Conservation (phyloP, 805 yeast genomes). For the Torulaspora maleeae region DNA sequence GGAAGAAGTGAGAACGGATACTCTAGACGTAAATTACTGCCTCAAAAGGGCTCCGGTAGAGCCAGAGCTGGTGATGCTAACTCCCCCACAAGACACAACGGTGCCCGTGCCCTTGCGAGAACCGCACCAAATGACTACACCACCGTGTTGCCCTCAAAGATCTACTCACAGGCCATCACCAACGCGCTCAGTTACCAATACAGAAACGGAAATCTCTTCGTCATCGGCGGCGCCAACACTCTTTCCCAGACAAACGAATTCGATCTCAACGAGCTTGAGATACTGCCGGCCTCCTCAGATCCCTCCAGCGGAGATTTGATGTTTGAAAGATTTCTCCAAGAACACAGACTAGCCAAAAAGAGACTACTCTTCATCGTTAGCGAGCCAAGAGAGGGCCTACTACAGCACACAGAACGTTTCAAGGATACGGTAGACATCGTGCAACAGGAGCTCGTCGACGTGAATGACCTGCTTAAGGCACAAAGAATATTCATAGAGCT, state of each 20-base stretch:
- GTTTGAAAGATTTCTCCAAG: constrained; percentile 44
- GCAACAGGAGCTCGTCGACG: constrained; percentile 73
- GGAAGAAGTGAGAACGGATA: constrained; percentile 84
- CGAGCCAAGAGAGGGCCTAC: constrained; percentile 54
- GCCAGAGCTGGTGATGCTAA: constrained; percentile 97
- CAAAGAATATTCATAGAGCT: constrained; percentile 69
- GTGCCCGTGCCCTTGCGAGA: constrained; percentile 85
- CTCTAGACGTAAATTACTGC: constrained; percentile 73
- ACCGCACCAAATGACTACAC: constrained; percentile 87
- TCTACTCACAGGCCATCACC: constrained; percentile 71
- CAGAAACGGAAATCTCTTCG: constrained; percentile 63
- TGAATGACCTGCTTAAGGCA: constrained; percentile 78
- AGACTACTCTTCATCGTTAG: constrained; percentile 66
- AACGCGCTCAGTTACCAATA: constrained; percentile 80
- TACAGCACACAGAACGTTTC: constrained; percentile 50
- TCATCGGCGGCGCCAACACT: constrained; percentile 54
- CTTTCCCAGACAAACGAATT: constrained; percentile 14
- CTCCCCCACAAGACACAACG: constrained; percentile 86
- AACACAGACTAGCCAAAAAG: constrained; percentile 44
- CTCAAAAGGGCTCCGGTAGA: constrained; percentile 91
- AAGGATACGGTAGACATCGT: constrained; percentile 57
- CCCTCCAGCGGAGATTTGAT: constrained; percentile 39
- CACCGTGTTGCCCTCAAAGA: constrained; percentile 66
- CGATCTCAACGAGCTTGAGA: constrained; percentile 26
- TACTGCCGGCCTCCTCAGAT: constrained; percentile 38